Base-by-base conservation (phyloP, 1,284 basidiomycete species). In the Ustilago loliicola region DNA sequence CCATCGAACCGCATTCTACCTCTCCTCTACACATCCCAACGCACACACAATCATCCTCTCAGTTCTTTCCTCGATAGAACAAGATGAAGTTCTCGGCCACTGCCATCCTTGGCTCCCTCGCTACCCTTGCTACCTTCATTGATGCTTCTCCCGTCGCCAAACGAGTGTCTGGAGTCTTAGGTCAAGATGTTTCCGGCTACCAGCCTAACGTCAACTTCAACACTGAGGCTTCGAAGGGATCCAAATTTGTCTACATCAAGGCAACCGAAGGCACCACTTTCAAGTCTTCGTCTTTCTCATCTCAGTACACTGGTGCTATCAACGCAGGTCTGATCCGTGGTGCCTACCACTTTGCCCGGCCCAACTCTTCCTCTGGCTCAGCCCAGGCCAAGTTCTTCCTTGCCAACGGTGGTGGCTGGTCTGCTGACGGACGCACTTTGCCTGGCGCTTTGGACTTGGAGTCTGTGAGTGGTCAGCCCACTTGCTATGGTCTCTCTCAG, bases 231-330 rank as follows among this genome's bases (percentile, higher is more conserved):
- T 89, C 88, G n/a, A 90, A 90, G 69, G 91, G 91, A 4, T 85
- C 91, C 50, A 70, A 87, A 17, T 92, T 92, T 77, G 90, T 88
- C 11, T 91, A 89, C 81, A 91, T 92, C 89, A 92, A 92, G 83
- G 91, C 91, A 15, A 92, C 91, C 6, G 91, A 92, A 81, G 90
- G 91, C 17, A 91, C 89, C 45, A 59, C 85, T 88, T 91, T 68
- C 76, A 85, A 71, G 47, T 53, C 64, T 40, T 52, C 66, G 3
- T 62, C 85, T 23, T 91, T 91, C 86, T 89, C 87, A 34, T 83
- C 81, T 50, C 88, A 91, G 74, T 91, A 91, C 80, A 87, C 70
- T 17, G 90, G 89, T 6, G 90, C 90, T 4, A 91, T 90, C 11
- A 89, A 89, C 57, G 89, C 88, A 10, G 89, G 89, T 27, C 79